phyloP scores from a whole-genome alignment of 2,329 filamentous ascomycete species.

The Hymenoscyphus albidus region DNA sequence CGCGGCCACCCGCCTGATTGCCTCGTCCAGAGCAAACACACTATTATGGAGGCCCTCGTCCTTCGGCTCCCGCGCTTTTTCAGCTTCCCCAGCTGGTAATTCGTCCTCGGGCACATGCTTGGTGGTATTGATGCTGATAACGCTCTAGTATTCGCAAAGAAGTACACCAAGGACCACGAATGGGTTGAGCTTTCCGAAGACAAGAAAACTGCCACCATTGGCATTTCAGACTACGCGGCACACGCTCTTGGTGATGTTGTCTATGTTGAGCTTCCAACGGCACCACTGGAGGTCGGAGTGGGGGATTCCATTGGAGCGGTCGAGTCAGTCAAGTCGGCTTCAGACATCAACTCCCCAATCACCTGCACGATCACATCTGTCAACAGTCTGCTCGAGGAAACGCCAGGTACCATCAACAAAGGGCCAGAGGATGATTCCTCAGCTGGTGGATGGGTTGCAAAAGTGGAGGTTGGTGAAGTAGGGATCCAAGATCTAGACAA shows the following conservation, averaged over 20 bases:
- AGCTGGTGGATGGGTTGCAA: conserved; percentile 87
- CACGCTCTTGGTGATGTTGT: conserved; percentile 93
- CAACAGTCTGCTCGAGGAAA: conserved; percentile 76
- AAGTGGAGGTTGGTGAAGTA: conserved; percentile 70
- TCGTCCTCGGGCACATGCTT: not conserved
- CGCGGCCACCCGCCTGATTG: conserved; percentile 29
- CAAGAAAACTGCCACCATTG: conserved; percentile 74
- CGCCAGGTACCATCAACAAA: conserved; percentile 83
- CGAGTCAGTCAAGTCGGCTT: conserved; percentile 98
- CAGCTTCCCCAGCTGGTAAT: conserved; percentile 40
- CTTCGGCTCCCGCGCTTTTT: conserved; percentile 44
- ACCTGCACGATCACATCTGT: conserved; percentile 69
- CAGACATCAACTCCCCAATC: conserved; percentile 90
- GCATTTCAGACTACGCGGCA: conserved; percentile 89
- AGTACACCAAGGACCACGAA: conserved; percentile 96
- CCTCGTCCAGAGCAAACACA: conserved; percentile 20
- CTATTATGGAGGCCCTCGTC: conserved; percentile 29
- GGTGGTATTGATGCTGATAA: conserved; percentile 17
- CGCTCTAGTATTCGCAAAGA: conserved; percentile 48
- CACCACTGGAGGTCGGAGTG: conserved; percentile 62
- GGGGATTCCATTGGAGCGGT: conserved; percentile 91
- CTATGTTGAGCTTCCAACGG: conserved; percentile 86
- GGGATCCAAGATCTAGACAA: conserved; percentile 64
- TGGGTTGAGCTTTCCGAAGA: conserved; percentile 89
- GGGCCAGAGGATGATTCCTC: conserved; percentile 73